These are phyloP conservation scores for Myriosclerotinia scirpicola DNA, from an alignment of 2,329 filamentous ascomycete species.

Conservation along the genomic window DNA sequence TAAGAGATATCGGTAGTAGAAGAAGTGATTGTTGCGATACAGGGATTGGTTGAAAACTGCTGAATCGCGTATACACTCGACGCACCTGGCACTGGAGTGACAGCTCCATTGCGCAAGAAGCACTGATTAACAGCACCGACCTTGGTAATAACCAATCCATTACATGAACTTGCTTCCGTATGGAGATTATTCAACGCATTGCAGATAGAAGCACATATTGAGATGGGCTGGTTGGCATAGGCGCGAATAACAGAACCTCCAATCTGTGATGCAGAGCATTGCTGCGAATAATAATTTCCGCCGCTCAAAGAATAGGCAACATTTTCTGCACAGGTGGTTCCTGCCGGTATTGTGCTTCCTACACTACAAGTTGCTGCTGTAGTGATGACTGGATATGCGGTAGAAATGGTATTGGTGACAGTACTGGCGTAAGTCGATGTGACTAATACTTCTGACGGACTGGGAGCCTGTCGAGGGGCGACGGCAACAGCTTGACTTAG, in stretches of 20 bases:
- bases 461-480: neutral
- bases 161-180: slow-evolving; percentile 4
- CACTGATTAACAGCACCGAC: neutral
- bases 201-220: neutral
- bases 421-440: neutral
- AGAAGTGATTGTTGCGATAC: neutral
- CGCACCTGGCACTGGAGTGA: neutral
- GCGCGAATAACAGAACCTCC: neutral
- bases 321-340: neutral
- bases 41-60: neutral
- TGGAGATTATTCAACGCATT: slow-evolving; percentile 10
- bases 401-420: slow-evolving; percentile 1
- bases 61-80: neutral
- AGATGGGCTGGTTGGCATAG: neutral
- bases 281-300: slow-evolving; percentile 10
- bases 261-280: neutral
- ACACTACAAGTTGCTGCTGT: neutral
- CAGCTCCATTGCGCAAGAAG: neutral
- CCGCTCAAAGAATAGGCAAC: neutral
- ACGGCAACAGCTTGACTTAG: neutral
- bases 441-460: neutral
- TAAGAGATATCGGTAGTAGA: neutral
- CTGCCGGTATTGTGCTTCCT: neutral
- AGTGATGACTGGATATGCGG: neutral
- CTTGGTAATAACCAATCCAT: neutral